Percentiles rank a stretch among this genome's conserved stretches.
phyloP scores from a whole-genome alignment of 108 stramenopile species.

The Fragilariopsis cylindrus region DNA sequence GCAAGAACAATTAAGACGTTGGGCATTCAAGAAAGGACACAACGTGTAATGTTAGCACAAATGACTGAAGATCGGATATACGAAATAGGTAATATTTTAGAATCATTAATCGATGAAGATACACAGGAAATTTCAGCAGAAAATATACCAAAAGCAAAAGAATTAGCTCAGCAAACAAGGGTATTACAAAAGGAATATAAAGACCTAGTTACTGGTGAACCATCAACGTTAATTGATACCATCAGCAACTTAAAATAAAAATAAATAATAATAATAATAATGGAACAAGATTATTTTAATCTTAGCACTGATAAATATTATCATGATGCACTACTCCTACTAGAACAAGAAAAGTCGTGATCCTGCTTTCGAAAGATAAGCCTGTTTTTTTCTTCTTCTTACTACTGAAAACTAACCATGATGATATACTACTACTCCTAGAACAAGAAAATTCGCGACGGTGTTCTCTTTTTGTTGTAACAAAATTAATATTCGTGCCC shows the following conservation, averaged over 20 bases:
- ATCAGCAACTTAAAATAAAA: not conserved
- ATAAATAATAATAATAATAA: too few relatives aligned
- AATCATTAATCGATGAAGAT: constrained; percentile 21
- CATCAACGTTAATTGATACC: constrained; percentile 34
- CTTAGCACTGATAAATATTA: too few relatives aligned
- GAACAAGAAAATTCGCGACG: too few relatives aligned
- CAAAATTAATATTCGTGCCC: too few relatives aligned
- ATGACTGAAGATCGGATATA: constrained; percentile 53
- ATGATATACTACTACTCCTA: too few relatives aligned
- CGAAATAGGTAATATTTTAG: constrained; percentile 42
- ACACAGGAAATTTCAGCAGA: constrained; percentile 6
- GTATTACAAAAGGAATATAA: constrained; percentile 48
- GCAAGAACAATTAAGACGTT: not conserved
- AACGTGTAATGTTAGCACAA: constrained; percentile 58
- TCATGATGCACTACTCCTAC: too few relatives aligned
- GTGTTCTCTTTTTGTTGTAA: too few relatives aligned
- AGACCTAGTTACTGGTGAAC: constrained; percentile 53
- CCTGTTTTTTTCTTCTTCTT: too few relatives aligned
- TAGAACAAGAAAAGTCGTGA: too few relatives aligned
- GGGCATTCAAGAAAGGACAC: constrained; percentile 36
- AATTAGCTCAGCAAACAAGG: constrained; percentile 50
- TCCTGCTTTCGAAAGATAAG: too few relatives aligned
- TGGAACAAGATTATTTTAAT: too few relatives aligned
- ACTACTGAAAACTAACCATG: too few relatives aligned
- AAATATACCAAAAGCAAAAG: constrained; percentile 34